Evolutionary conservation across 164 flowering plant genomes (phyloP).

Genomic region (Annona squamosa): DNA sequence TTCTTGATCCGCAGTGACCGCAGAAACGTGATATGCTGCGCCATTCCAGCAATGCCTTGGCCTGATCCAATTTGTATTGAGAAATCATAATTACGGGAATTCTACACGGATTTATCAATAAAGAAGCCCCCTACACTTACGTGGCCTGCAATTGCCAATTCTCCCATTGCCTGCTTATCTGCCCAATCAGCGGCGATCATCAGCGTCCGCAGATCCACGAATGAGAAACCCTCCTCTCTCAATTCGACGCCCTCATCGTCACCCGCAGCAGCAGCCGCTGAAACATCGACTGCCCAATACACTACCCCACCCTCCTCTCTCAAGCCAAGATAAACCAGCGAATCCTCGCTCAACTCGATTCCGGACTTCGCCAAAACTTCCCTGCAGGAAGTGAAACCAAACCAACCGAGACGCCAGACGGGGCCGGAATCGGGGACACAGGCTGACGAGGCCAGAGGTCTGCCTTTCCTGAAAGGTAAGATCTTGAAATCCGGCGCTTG

Average conservation of each 20-base stretch:
- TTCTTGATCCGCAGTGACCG: conserved; percentile 71
- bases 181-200: conserved; percentile 98
- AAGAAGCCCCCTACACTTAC: conserved; percentile 34
- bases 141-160: conserved; percentile 91
- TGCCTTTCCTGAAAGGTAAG: conserved; percentile 50
- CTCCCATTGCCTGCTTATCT: conserved; percentile 54
- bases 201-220: conserved; percentile 77
- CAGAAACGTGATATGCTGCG: conserved; percentile 65
- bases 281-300: conserved; percentile 79
- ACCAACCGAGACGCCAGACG: conserved; percentile 79
- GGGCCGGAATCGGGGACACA: conserved; percentile 18
- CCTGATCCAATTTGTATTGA: conserved; percentile 35
- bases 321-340: conserved; percentile 64
- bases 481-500: conserved; percentile 31
- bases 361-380: conserved; percentile 33
- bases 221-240: conserved; percentile 35
- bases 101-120: neutral
- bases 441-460: conserved; percentile 46
- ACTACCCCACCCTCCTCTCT: conserved; percentile 31
- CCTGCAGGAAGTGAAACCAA: conserved; percentile 48
- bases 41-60: conserved; percentile 91
- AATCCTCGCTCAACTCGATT: conserved; percentile 35
- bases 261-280: conserved; percentile 28
- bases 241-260: conserved; percentile 31
- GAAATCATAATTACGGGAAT: neutral